Conservation (phyloP, 2,329 filamentous ascomycete species). For the Cladophialophora carrionii region DNA sequence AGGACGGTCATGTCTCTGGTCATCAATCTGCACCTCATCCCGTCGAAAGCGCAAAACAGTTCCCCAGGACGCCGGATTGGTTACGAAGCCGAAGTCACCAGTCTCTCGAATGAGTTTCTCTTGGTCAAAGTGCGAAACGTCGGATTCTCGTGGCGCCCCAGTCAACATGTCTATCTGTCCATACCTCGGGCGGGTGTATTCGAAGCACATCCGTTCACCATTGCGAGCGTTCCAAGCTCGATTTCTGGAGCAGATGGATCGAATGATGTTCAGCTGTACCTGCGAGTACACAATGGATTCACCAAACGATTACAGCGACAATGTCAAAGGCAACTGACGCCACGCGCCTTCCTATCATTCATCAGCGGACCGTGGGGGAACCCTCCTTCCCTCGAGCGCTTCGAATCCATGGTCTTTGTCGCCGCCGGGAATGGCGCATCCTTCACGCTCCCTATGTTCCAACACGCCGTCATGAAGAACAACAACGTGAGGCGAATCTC, state of each 20-base stretch:
- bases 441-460: slow-evolving; percentile 55
- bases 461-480: slow-evolving; percentile 20
- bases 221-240: slow-evolving; percentile 47
- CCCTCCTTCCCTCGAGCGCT: slow-evolving; percentile 30
- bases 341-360: slow-evolving; percentile 22
- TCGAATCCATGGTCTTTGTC: slow-evolving; percentile 32
- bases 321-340: slow-evolving; percentile 13
- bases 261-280: slow-evolving; percentile 28
- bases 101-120: slow-evolving; percentile 22
- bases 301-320: slow-evolving; percentile 30
- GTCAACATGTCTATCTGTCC: slow-evolving; percentile 62
- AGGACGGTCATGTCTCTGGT: slow-evolving; percentile 25
- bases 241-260: slow-evolving; percentile 15
- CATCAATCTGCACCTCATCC: slow-evolving; percentile 27
- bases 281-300: slow-evolving; percentile 34
- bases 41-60: neutral
- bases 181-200: slow-evolving; percentile 25
- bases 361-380: slow-evolving; percentile 33
- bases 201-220: slow-evolving; percentile 68
- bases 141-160: slow-evolving; percentile 60
- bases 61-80: slow-evolving; percentile 13
- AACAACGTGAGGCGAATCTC: slow-evolving; percentile 27
- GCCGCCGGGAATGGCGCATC: slow-evolving; percentile 55
- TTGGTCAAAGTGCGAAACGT: slow-evolving; percentile 26
- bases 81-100: slow-evolving; percentile 25